Evolutionary conservation across 2,329 filamentous ascomycete species (phyloP), one percentile per base, ranked within the genome.

Genomic region (Xylariaceae sp.): DNA sequence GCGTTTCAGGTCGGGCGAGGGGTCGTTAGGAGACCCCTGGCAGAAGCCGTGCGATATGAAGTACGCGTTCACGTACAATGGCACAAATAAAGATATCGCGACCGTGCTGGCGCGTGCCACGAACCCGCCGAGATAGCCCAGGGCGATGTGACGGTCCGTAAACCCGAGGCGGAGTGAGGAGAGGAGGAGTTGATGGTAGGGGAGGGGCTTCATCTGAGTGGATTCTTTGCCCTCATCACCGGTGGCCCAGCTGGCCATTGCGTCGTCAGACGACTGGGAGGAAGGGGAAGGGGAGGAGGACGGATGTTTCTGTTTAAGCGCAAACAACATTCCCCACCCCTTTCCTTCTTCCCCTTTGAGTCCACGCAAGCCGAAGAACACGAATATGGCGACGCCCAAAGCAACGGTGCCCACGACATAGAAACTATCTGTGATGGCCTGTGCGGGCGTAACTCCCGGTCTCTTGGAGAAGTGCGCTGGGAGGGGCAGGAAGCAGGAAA

Each of bases 61-160:
- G 62, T 87, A 95, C 16, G 87, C 82, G 59, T 97, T 97, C 53
- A 96, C 80, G 57, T 85, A 94, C 2, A 98, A 74, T 1, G 92
- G 92, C 38, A 98, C 85, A 65, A 97, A 98, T 5, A 97, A 76
- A 1, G 88, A 94, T 49, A 98, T 94, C 36, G 86, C 90, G 4
- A 98, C 92, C 0, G 88, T 95, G 1, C 89, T 96, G 6, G 92
- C 89, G 40, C 92, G 81, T 8, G 89, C 90, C 2, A 98, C 90
- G 54, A 97, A 96, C 2, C 92, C 92, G 46, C 90, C 92, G 0
- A 97, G 68, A 56, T 97, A 98, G 18, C 85, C 90, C 0, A 97
- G 73, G 13, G 80, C 82, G 46, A 98, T 94, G 51, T 84, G 77
- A 8, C 79, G 72, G 57, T 94, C 85, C 7, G 50, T 78, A 52